Conservation (phyloP, 208 protist species). For the Trypanosomatidae sp. region DNA sequence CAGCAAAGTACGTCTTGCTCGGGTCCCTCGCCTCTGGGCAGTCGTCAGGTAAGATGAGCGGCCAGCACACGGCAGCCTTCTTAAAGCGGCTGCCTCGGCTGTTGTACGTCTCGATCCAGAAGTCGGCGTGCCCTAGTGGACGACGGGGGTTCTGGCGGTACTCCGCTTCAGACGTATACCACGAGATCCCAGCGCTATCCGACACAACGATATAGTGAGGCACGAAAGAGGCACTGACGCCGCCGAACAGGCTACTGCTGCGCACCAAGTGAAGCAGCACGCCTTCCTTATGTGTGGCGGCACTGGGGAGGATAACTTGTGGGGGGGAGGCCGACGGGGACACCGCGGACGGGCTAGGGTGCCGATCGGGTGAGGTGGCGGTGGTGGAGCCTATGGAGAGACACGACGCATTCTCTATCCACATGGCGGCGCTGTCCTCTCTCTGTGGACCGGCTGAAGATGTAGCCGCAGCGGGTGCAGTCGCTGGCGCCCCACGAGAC, state of each 20-base stretch:
- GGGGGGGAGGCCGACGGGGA: constrained; percentile 3
- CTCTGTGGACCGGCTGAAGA: background rate
- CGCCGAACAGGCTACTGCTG: constrained; percentile 16
- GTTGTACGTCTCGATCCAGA: constrained; percentile 55
- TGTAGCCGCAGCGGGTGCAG: background rate
- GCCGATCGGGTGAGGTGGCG: background rate
- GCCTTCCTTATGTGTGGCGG: constrained; percentile 38
- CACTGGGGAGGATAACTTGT: background rate
- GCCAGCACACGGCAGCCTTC: constrained; percentile 68
- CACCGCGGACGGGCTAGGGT: background rate
- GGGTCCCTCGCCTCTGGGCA: constrained; percentile 44
- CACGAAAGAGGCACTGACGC: constrained; percentile 29
- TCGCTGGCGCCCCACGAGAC: background rate
- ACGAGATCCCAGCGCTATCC: constrained; percentile 37
- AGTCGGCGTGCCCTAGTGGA: constrained; percentile 39
- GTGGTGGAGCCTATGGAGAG: background rate
- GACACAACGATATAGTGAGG: constrained; percentile 60
- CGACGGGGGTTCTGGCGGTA: constrained; percentile 15
- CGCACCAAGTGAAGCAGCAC: constrained; percentile 45
- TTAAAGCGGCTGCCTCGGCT: constrained; percentile 72
- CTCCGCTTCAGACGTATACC: constrained; percentile 35
- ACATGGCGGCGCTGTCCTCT: background rate
- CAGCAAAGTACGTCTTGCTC: constrained; percentile 45
- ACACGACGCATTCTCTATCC: background rate
- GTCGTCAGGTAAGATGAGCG: constrained; percentile 57